Conservation (phyloP, 768 basidiomycete genomes). For the Mycena olivaceomarginata region DNA sequence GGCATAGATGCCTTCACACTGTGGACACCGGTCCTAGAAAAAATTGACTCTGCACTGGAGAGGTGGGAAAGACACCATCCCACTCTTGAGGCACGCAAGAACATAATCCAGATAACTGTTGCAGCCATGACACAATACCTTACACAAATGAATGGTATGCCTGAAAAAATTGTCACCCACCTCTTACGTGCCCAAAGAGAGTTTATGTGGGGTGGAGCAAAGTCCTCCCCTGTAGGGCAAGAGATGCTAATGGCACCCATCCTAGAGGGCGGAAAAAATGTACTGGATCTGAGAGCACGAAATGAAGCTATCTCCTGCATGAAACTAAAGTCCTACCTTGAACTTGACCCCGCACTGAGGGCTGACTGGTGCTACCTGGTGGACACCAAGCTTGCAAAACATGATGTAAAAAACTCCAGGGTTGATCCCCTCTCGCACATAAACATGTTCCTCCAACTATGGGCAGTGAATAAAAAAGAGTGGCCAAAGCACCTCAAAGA, state of each 20-base stretch:
- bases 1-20: no score
- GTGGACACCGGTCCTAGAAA: no score
- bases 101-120: neutral
- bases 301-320: conserved; percentile 33
- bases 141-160: no score
- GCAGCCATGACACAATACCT: conserved; percentile 8
- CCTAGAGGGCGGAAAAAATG: conserved; percentile 23
- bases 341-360: no score
- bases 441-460: conserved; percentile 3
- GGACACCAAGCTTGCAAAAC: neutral
- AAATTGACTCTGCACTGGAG: no score
- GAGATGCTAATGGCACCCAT: neutral
- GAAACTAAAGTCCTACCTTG: conserved; percentile 25
- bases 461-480: neutral
- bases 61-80: no score
- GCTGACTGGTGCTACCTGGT: neutral
- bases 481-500: neutral
- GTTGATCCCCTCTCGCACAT: neutral
- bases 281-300: conserved; percentile 21
- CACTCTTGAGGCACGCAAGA: no score
- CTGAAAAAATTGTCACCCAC: no score
- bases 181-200: neutral
- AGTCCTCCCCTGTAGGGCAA: neutral
- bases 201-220: neutral
- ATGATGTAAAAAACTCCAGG: neutral